These are phyloP conservation scores for Eutrema yunnanense DNA, from an alignment of 345 rosid species.

Conservation along the genomic window DNA sequence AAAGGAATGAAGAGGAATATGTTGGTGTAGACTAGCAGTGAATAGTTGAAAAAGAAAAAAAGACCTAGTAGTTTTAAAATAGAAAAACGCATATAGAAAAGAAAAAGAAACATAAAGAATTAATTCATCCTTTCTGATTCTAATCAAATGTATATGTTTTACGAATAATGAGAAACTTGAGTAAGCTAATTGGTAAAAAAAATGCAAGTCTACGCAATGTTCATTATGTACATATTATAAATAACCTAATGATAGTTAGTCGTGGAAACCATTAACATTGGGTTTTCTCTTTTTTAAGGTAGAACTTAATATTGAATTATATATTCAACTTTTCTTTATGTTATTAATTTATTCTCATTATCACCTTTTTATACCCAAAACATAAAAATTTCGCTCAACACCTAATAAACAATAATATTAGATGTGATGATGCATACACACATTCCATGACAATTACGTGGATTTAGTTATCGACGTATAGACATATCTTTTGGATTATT, in stretches of 20 bases:
- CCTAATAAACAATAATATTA: background rate
- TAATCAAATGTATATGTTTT: no score
- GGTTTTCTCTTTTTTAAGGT: background rate
- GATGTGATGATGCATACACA: slow-evolving; percentile 18
- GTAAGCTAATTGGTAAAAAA: background rate
- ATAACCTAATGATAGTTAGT: background rate
- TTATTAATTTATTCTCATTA: background rate
- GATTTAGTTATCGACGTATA: background rate
- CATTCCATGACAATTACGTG: slow-evolving; percentile 16
- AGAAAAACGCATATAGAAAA: no score
- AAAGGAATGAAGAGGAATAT: no score
- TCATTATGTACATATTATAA: background rate
- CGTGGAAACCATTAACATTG: slow-evolving; percentile 7
- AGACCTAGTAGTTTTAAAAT: no score
- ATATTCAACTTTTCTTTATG: background rate
- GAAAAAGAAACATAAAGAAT: no score
- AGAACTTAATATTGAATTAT: background rate
- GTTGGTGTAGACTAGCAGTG: no score
- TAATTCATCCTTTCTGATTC: no score
- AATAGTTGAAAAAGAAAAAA: no score
- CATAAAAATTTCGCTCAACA: background rate
- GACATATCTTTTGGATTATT: slow-evolving; percentile 2
- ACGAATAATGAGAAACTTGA: background rate
- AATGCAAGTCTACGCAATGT: background rate
- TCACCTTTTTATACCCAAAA: background rate